Evolutionary conservation across 148 eudicot genomes (phyloP).

Genomic region (Chenopodium quinoa): DNA sequence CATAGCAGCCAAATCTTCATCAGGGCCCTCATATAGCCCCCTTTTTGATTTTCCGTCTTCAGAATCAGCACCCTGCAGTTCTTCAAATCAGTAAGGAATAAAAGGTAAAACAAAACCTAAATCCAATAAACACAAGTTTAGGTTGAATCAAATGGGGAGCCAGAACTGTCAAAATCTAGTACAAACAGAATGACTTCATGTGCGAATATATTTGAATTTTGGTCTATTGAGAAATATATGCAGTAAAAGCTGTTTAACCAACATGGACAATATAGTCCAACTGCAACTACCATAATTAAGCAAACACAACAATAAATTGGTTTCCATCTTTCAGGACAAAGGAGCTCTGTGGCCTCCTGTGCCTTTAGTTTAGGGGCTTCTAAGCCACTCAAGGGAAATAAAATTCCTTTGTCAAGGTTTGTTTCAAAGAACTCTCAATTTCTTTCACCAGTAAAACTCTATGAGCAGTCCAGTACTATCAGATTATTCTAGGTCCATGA

Average conservation of each 20-base stretch:
- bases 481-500: not conserved
- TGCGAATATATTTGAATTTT: not conserved
- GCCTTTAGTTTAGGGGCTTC: not conserved
- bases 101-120: not conserved
- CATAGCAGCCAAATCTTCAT: slow-evolving; percentile 97
- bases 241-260: not conserved
- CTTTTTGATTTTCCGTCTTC: slow-evolving; percentile 92
- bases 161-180: not conserved
- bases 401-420: not conserved
- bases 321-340: not conserved
- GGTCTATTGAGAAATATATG: not conserved
- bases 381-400: not conserved
- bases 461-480: not conserved
- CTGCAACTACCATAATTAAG: slow-evolving; percentile 2
- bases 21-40: slow-evolving; percentile 94
- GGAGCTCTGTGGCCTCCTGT: not conserved
- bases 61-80: slow-evolving; percentile 71
- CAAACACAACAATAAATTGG: not conserved
- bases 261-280: not conserved
- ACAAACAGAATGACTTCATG: not conserved
- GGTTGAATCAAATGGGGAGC: not conserved
- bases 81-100: slow-evolving; percentile 12
- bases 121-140: not conserved
- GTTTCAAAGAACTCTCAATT: not conserved
- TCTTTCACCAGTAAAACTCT: not conserved